phyloP scores from a whole-genome alignment of 768 basidiomycete genomes.

The Lentinula boryana region DNA sequence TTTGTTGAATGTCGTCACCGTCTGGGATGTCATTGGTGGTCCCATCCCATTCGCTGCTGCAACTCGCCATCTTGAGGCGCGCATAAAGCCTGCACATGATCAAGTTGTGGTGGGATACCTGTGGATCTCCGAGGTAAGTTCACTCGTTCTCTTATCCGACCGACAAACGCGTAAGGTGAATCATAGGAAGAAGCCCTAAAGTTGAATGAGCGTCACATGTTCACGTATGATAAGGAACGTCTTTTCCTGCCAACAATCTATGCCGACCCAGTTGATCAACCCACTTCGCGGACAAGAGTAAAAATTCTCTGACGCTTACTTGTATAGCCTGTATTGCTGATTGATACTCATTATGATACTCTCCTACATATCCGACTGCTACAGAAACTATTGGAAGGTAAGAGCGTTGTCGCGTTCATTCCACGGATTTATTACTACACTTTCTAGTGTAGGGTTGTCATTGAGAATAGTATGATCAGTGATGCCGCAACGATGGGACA shows the following conservation, averaged over 20 bases:
- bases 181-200: not conserved
- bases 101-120: not conserved
- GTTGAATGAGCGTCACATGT: not conserved
- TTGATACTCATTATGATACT: not conserved
- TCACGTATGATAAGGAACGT: not conserved
- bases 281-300: not conserved
- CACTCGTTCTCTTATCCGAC: too few relatives aligned
- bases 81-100: too few relatives aligned
- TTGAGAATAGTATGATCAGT: not conserved
- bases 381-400: not conserved
- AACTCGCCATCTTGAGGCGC: too few relatives aligned
- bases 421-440: not conserved
- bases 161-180: too few relatives aligned
- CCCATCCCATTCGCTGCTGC: too few relatives aligned
- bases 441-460: not conserved
- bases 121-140: too few relatives aligned
- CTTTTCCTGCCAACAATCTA: not conserved
- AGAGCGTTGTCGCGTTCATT: not conserved
- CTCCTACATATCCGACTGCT: not conserved
- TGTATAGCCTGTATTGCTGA: not conserved
- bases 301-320: not conserved
- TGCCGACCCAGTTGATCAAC: not conserved
- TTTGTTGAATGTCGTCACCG: too few relatives aligned
- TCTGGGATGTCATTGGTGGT: too few relatives aligned
- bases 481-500: not conserved